Conservation (phyloP, 169 alveolate species). For the Eimeria sp. region DNA sequence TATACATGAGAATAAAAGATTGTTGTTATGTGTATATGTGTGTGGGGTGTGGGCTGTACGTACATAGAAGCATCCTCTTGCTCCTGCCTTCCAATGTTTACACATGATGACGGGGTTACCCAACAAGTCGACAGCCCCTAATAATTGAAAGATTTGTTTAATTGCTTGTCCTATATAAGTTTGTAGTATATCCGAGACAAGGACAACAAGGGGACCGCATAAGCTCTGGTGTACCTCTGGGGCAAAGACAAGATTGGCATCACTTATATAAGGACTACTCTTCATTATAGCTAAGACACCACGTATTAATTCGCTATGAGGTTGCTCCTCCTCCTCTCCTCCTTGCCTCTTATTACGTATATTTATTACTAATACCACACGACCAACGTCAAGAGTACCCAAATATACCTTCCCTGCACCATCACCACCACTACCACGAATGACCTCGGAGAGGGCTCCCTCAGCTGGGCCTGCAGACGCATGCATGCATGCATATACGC, state of each 20-base stretch:
- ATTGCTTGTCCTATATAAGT: conserved; percentile 78
- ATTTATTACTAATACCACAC: conserved; percentile 77
- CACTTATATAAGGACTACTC: conserved; percentile 82
- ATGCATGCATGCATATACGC: too few species aligned
- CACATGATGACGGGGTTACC: conserved; percentile 81
- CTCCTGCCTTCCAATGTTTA: conserved; percentile 82
- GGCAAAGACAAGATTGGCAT: conserved; percentile 79
- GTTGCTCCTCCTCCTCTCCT: conserved; percentile 77
- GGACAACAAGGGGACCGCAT: conserved; percentile 76
- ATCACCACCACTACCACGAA: conserved; percentile 58
- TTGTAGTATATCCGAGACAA: conserved; percentile 73
- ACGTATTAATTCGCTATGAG: conserved; percentile 79
- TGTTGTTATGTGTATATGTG: too few species aligned
- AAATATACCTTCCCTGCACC: conserved; percentile 77
- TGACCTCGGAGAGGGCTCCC: conserved; percentile 61
- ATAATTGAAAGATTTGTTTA: conserved; percentile 72
- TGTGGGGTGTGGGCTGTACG: too few species aligned
- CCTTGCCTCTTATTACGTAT: conserved; percentile 77
- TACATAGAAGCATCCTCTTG: neutral
- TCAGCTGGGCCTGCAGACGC: conserved; percentile 21
- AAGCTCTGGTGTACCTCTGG: conserved; percentile 69
- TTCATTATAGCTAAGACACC: conserved; percentile 80
- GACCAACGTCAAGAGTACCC: conserved; percentile 70
- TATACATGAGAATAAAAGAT: too few species aligned
- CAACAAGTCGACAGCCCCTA: conserved; percentile 79